Percentiles rank a stretch among this genome's conserved stretches.
phyloP scores from a whole-genome alignment of 2,329 filamentous ascomycete genomes.

The Calonectria naviculata region DNA sequence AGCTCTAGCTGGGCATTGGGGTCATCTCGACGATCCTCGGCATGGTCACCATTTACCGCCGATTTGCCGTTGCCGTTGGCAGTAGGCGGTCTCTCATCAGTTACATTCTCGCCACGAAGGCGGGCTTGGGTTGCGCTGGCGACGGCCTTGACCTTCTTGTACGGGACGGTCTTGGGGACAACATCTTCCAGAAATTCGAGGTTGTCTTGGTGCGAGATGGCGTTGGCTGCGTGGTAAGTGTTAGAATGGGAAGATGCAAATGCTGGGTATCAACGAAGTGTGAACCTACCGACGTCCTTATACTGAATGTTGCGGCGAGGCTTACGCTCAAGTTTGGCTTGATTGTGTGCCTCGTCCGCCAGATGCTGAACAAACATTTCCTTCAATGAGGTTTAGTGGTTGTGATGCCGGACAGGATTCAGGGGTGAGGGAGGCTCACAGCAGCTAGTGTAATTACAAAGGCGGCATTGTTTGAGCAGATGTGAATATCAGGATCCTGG shows the following conservation, averaged over 20 bases:
- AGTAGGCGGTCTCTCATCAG: constrained; percentile 34
- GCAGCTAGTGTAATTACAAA: constrained; percentile 95
- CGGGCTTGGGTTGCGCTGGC: constrained; percentile 61
- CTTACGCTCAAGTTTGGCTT: constrained; percentile 91
- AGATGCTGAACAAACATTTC: constrained; percentile 98
- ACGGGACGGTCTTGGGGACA: constrained; percentile 86
- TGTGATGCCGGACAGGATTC: background rate
- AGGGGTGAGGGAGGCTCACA: constrained; percentile 60
- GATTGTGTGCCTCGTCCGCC: constrained; percentile 84
- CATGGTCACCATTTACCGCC: constrained; percentile 42
- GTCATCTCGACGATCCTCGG: constrained; percentile 49
- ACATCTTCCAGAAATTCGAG: constrained; percentile 95
- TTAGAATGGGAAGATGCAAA: constrained; percentile 7
- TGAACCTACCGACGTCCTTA: constrained; percentile 81
- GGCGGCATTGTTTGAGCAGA: constrained; percentile 92
- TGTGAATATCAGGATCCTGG: constrained; percentile 84
- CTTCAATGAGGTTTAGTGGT: constrained; percentile 52
- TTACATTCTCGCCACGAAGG: constrained; percentile 53
- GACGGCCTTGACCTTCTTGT: constrained; percentile 79
- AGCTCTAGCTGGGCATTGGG: constrained; percentile 65
- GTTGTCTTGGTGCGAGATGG: constrained; percentile 89
- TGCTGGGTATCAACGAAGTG: background rate
- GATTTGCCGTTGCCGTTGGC: constrained; percentile 43
- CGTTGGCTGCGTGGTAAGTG: constrained; percentile 69
- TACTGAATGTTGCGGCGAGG: constrained; percentile 96